A percentile compares a stretch with the other conserved stretches of the same genome.
phyloP scores from a whole-genome alignment of 2,329 filamentous ascomycete genomes.

The Alternaria brassicae region DNA sequence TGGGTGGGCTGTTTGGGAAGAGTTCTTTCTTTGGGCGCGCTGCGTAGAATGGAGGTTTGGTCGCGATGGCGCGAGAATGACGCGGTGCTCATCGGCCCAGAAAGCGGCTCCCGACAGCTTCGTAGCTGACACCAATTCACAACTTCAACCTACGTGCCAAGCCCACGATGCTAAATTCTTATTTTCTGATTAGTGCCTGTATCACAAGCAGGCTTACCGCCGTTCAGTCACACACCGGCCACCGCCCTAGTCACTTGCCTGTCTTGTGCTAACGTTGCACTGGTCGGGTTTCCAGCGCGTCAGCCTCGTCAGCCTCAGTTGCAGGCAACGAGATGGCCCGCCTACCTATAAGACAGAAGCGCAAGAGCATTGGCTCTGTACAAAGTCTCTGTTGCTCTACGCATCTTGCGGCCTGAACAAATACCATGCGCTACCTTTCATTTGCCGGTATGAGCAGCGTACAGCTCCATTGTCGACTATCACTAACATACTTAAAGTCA shows the following conservation, averaged over 20 bases:
- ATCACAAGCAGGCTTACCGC: background rate
- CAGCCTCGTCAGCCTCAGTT: constrained; percentile 14
- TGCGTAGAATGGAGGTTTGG: background rate
- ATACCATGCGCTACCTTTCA: constrained; percentile 11
- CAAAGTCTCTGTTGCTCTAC: background rate
- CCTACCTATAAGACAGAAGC: constrained; percentile 5
- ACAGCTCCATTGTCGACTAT: background rate
- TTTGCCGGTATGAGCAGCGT: constrained; percentile 5
- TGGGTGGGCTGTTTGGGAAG: constrained; percentile 20
- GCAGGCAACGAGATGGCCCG: constrained; percentile 4
- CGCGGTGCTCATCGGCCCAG: background rate
- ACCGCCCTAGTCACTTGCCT: constrained; percentile 1
- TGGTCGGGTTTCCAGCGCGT: constrained; percentile 2
- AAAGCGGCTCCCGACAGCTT: background rate
- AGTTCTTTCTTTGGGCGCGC: constrained; percentile 12
- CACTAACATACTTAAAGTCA: constrained; percentile 7
- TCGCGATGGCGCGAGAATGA: background rate
- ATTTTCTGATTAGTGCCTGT: background rate
- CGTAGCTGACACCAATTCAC: constrained; percentile 4
- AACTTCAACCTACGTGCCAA: background rate
- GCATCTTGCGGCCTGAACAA: background rate
- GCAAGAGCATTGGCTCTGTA: background rate
- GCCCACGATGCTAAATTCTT: background rate
- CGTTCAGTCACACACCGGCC: background rate
- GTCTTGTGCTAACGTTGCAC: constrained; percentile 6